Percentiles rank a stretch among this genome's conserved stretches.
Conservation (phyloP, 1,139 yeast genomes). For the Saccharomyces hybrid region DNA sequence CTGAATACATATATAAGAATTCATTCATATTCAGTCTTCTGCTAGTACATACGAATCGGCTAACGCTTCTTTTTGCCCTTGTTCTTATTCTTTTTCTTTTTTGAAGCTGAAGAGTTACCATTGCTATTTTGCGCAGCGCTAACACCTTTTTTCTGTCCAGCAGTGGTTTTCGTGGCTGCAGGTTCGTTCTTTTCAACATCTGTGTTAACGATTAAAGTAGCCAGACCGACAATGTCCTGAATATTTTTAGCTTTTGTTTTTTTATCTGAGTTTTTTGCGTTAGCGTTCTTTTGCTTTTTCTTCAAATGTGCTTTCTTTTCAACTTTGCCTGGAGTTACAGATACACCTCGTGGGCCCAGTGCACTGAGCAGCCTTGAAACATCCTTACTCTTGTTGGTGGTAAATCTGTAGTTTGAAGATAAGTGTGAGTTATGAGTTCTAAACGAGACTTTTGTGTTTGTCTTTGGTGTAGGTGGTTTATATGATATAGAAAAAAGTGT, state of each 20-base stretch:
- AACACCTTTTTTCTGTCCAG: conserved; percentile 11
- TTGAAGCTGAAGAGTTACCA: conserved; percentile 1
- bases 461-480: conserved; percentile 29
- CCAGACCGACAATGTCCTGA: conserved; percentile 24
- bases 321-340: conserved; percentile 21
- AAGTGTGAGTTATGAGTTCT: conserved; percentile 66
- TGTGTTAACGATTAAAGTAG: conserved; percentile 25
- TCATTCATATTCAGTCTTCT: background rate
- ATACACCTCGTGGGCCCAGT: conserved; percentile 74
- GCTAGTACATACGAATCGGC: background rate
- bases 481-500: conserved; percentile 44
- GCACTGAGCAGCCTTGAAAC: conserved; percentile 71
- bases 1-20: conserved; percentile 5
- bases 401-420: conserved; percentile 59
- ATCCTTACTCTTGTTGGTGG: conserved; percentile 64
- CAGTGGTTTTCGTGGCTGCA: conserved; percentile 1
- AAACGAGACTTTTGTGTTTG: conserved; percentile 40
- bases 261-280: conserved; percentile 6
- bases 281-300: conserved; percentile 3
- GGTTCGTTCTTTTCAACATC: conserved; percentile 24
- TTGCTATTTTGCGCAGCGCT: background rate
- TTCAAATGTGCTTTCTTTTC: conserved; percentile 12
- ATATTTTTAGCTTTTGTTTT: conserved; percentile 5
- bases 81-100: conserved; percentile 16
- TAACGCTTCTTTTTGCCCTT: conserved; percentile 24